These are phyloP conservation scores for Tylopilus balloui DNA, from an alignment of 768 basidiomycete species.

Conservation along the genomic window DNA sequence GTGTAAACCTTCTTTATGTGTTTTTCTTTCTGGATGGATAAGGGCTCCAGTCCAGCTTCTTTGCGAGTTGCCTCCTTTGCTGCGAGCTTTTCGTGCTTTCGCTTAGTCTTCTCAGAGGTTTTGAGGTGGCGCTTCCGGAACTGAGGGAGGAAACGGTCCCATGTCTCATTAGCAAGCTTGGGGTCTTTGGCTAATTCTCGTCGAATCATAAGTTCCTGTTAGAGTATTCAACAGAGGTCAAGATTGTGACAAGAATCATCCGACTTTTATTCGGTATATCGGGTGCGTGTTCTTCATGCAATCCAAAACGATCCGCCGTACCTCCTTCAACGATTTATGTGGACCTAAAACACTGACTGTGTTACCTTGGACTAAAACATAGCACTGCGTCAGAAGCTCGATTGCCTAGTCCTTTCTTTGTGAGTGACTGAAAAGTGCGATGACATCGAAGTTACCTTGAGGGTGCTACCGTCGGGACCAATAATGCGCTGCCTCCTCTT, in stretches of 20 bases:
- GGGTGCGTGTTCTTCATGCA: slow-evolving; percentile 99
- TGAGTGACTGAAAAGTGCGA: neutral
- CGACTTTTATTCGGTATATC: slow-evolving; percentile 95
- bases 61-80: slow-evolving; percentile 59
- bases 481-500: slow-evolving; percentile 95
- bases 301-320: slow-evolving; percentile 91
- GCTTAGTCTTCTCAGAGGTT: slow-evolving; percentile 89
- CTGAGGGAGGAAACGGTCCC: slow-evolving; percentile 96
- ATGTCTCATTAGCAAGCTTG: slow-evolving; percentile 86
- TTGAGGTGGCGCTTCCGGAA: slow-evolving; percentile 92
- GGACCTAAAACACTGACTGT: slow-evolving; percentile 99
- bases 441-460: slow-evolving; percentile 60
- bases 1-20: slow-evolving; percentile 88
- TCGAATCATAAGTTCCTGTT: slow-evolving; percentile 94
- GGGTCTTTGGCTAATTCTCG: slow-evolving; percentile 98
- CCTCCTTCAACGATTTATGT: slow-evolving; percentile 92
- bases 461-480: slow-evolving; percentile 93
- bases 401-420: slow-evolving; percentile 65
- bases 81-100: slow-evolving; percentile 73
- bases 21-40: slow-evolving; percentile 40
- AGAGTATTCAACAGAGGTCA: neutral
- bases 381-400: slow-evolving; percentile 92
- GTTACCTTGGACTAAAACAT: slow-evolving; percentile 96
- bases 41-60: slow-evolving; percentile 58
- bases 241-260: slow-evolving; percentile 3